These are phyloP conservation scores for Fusarium burgessii DNA, from an alignment of 2,329 filamentous ascomycete genomes.

Conservation along the genomic window DNA sequence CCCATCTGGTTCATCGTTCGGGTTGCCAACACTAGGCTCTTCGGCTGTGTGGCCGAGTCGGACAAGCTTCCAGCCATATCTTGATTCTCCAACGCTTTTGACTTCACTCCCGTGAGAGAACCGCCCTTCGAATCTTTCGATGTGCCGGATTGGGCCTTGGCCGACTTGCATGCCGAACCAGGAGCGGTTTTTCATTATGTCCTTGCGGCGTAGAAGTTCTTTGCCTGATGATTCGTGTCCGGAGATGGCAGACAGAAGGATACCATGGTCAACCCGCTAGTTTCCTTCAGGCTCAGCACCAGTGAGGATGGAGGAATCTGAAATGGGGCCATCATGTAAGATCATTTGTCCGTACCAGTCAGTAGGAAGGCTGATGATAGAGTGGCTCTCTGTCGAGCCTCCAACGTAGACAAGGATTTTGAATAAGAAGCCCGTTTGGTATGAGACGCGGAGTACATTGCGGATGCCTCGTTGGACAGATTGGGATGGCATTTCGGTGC, in stretches of 20 bases:
- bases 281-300: not conserved
- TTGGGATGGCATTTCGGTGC: not conserved
- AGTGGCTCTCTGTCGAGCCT: conserved; percentile 5
- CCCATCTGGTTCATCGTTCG: not conserved
- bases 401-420: conserved; percentile 16
- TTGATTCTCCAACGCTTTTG: conserved; percentile 18
- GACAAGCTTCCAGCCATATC: conserved; percentile 36
- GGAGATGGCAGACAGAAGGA: conserved; percentile 13
- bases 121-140: conserved; percentile 30
- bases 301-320: conserved; percentile 1
- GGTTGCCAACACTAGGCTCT: not conserved
- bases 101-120: conserved; percentile 16
- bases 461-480: conserved; percentile 2
- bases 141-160: not conserved
- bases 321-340: conserved; percentile 6
- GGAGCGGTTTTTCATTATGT: not conserved
- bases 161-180: conserved; percentile 23
- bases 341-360: conserved; percentile 19
- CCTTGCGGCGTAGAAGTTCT: conserved; percentile 3
- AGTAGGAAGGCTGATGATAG: not conserved
- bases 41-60: conserved; percentile 6
- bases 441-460: conserved; percentile 2
- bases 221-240: not conserved
- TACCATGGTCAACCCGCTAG: conserved; percentile 2
- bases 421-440: conserved; percentile 9